Evolutionary conservation across 2,329 filamentous ascomycete species (phyloP), one percentile per base, ranked within the genome.

Genomic region (Botrytis tulipae): DNA sequence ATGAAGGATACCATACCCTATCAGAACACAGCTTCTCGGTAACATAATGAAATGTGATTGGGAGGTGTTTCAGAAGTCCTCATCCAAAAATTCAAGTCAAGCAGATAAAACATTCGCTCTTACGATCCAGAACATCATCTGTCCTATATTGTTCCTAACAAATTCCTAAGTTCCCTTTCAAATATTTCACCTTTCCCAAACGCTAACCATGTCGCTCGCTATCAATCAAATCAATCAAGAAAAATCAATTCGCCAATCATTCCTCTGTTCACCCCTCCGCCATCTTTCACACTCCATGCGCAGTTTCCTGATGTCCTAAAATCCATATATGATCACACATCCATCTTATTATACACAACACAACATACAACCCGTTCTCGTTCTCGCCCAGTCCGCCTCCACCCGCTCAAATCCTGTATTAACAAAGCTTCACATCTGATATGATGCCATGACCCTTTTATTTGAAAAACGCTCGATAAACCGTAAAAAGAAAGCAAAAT

Each of bases 271-370:
- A n/a, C 35, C 22, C 62, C 8, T 22, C 62, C 42, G 3, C 40
- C 29, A 18, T 46, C 40, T 25, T 40, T 46, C 25, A n/a, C 62
- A 65, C 51, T 57, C n/a, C 37, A 65, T 29, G 18, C 37, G 16
- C 37, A n/a, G 22, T 16, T 37, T 61, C 59, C 59, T 57, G 48
- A 54, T 57, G 51, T 57, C 51, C 51, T 29, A 29, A 57, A 65
- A 44, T 46, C 62, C 62, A 46, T 37, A 44, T 65, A 44, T 14
- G 35, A 46, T 46, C 25, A 25, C 62, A 65, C 62, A 65, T 44
- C n/a, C 42, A 66, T 66, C 37, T 25, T 66, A 68, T 76, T 40
- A 22, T 62, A 62, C 60, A 62, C 60, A 44, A 67, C n/a, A 35
- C 3, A 54, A n/a, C 37, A 29, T 57, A 57, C n/a, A 57, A 9